These are phyloP conservation scores for Cordyceps fumosorosea DNA, from an alignment of 2,329 filamentous ascomycete genomes.

Conservation along the genomic window DNA sequence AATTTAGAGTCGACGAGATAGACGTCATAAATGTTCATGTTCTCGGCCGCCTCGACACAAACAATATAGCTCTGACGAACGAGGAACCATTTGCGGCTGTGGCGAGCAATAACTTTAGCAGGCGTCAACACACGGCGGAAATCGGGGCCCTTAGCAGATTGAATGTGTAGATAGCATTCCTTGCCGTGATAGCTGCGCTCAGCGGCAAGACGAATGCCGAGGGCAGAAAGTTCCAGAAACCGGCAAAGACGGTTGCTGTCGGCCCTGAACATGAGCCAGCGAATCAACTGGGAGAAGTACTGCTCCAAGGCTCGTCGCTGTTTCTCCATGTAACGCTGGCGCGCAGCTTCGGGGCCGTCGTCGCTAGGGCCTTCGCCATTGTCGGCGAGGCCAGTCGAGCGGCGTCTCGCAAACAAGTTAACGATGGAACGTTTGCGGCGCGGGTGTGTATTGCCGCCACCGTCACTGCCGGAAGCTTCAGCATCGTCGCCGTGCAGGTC, in stretches of 20 bases:
- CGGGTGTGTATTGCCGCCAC: constrained; percentile 24
- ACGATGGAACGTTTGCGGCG: constrained; percentile 46
- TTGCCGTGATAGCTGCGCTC: constrained; percentile 98
- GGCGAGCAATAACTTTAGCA: constrained; percentile 69
- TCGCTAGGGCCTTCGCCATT: constrained; percentile 27
- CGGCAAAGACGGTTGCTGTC: constrained; percentile 95
- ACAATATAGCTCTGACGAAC: constrained; percentile 97
- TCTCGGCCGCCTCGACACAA: constrained; percentile 96
- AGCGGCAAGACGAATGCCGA: constrained; percentile 87
- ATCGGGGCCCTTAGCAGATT: constrained; percentile 82
- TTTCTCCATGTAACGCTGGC: constrained; percentile 64
- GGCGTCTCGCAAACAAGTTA: constrained; percentile 45
- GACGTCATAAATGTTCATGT: constrained; percentile 98
- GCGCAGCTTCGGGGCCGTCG: constrained; percentile 46
- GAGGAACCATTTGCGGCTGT: constrained; percentile 93
- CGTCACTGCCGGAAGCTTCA: constrained; percentile 37
- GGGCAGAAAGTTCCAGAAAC: constrained; percentile 88
- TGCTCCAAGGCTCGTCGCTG: constrained; percentile 81
- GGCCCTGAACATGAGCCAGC: constrained; percentile 92
- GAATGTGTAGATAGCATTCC: constrained; percentile 88
- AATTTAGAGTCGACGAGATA: constrained; percentile 94
- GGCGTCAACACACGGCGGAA: constrained; percentile 76
- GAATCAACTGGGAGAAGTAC: constrained; percentile 89
- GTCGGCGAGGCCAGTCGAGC: constrained; percentile 45
- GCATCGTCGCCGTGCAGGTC: constrained; percentile 58